Evolutionary conservation across 2,329 filamentous ascomycete genomes (phyloP).

Genomic region (Botryotinia globosa): DNA sequence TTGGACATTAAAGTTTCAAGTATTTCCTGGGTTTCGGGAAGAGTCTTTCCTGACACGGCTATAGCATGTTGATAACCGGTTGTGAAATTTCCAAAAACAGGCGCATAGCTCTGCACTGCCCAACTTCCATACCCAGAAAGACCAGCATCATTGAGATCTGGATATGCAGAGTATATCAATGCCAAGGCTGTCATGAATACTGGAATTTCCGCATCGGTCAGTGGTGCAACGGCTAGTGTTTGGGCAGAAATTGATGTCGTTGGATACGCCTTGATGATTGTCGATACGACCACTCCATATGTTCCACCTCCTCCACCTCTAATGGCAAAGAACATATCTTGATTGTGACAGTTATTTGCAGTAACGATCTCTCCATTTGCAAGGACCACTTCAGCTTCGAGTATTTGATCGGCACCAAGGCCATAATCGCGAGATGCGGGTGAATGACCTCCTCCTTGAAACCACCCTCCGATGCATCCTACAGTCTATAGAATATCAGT

Average conservation of each 20-base stretch:
- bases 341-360: slow-evolving; percentile 29
- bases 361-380: slow-evolving; percentile 32
- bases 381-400: slow-evolving; percentile 39
- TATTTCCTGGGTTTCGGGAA: slow-evolving; percentile 28
- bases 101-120: slow-evolving; percentile 32
- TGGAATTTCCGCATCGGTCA: slow-evolving; percentile 31
- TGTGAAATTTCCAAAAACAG: slow-evolving; percentile 31
- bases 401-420: slow-evolving; percentile 45
- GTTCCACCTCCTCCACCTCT: slow-evolving; percentile 39
- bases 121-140: slow-evolving; percentile 35
- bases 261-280: slow-evolving; percentile 44
- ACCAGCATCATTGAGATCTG: slow-evolving; percentile 38
- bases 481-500: slow-evolving; percentile 38
- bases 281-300: slow-evolving; percentile 41
- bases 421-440: slow-evolving; percentile 43
- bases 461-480: slow-evolving; percentile 38
- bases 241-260: slow-evolving; percentile 35
- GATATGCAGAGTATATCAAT: slow-evolving; percentile 38
- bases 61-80: slow-evolving; percentile 37
- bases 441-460: slow-evolving; percentile 44
- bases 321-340: slow-evolving; percentile 40
- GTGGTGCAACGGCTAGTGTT: slow-evolving; percentile 31
- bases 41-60: slow-evolving; percentile 35
- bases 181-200: slow-evolving; percentile 34
- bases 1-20: slow-evolving; percentile 13